phyloP scores from a whole-genome alignment of 139 green algal species.

The Eudorina sp. region DNA sequence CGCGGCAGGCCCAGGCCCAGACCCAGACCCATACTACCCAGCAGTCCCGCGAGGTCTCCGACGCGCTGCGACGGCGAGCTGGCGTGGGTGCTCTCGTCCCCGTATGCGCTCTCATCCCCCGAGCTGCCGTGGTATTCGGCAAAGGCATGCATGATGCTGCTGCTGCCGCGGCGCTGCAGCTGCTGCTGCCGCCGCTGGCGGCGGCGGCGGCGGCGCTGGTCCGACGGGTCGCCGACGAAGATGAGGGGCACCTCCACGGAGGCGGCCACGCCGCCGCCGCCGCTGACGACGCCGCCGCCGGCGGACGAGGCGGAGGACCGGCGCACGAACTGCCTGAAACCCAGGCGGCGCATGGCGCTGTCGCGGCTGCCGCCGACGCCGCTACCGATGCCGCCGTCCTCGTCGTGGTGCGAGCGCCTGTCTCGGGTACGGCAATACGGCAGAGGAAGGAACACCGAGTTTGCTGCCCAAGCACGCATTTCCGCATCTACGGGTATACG shows the following conservation, averaged over 20 bases:
- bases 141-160: not conserved
- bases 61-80: too few relatives aligned
- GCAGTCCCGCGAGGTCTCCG: too few relatives aligned
- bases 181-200: not conserved
- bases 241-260: not conserved
- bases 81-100: not conserved
- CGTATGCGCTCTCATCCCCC: not conserved
- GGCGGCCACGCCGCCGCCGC: not conserved
- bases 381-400: not conserved
- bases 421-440: too few relatives aligned
- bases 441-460: too few relatives aligned
- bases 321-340: not conserved
- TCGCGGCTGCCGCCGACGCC: not conserved
- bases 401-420: not conserved
- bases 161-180: not conserved
- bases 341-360: not conserved
- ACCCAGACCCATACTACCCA: too few relatives aligned
- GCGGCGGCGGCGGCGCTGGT: not conserved
- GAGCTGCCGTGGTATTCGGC: not conserved
- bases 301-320: slow-evolving; percentile 24
- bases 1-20: too few relatives aligned
- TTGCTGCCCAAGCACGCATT: too few relatives aligned
- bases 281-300: not conserved
- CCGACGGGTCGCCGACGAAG: not conserved
- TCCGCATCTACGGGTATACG: too few relatives aligned